Conservation (phyloP, 768 basidiomycete species). For the Clathrus columnatus region DNA sequence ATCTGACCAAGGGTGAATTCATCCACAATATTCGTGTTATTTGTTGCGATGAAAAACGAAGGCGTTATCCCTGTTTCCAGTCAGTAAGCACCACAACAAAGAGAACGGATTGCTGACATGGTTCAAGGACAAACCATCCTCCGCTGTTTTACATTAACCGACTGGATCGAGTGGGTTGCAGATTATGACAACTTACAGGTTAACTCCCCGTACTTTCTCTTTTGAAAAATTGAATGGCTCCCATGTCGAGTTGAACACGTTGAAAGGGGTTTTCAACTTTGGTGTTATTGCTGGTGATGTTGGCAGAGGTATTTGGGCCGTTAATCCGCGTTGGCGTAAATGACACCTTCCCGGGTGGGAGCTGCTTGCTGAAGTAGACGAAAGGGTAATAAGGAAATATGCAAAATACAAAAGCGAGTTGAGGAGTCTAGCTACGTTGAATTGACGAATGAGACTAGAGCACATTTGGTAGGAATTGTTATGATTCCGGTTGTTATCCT, state of each 20-base stretch:
- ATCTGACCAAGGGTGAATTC: constrained; percentile 54
- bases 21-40: constrained; percentile 47
- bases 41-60: constrained; percentile 57
- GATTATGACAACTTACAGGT: constrained; percentile 37
- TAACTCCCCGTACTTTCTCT: constrained; percentile 47
- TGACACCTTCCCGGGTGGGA: background rate
- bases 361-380: background rate
- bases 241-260: constrained; percentile 5
- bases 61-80: constrained; percentile 71
- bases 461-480: too few relatives aligned
- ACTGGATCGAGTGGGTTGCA: background rate
- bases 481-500: too few relatives aligned
- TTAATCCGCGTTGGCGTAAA: constrained; percentile 6
- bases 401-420: background rate
- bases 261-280: background rate
- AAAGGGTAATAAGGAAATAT: background rate
- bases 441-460: too few relatives aligned
- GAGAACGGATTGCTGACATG: background rate
- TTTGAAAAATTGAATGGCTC: constrained; percentile 35
- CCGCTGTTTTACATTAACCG: constrained; percentile 28
- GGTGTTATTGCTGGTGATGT: constrained; percentile 2
- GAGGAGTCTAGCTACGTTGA: too few relatives aligned
- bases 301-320: background rate
- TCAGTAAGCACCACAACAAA: background rate
- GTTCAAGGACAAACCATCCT: constrained; percentile 55